A percentile compares a stretch with the other conserved stretches of the same genome.
Evolutionary conservation across 192 early-diverging fungal species (phyloP).

Genomic region (Coemansia reversa): DNA sequence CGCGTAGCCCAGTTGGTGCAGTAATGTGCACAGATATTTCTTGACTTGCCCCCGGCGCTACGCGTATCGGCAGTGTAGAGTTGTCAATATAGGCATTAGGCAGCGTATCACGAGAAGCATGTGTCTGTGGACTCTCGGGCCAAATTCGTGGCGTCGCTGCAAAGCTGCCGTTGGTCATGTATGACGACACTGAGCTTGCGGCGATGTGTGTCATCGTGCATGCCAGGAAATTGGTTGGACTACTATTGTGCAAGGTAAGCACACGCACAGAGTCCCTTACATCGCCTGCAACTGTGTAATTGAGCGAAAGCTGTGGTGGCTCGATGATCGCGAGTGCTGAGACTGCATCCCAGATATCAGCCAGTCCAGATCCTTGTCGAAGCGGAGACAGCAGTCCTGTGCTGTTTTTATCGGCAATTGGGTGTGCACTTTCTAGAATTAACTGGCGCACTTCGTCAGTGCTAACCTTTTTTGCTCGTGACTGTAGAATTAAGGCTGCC

Average conservation of each 20-base stretch:
- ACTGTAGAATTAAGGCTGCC: conserved; percentile 49
- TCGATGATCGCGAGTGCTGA: conserved; percentile 31
- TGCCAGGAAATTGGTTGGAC: conserved; percentile 32
- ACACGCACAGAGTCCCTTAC: conserved; percentile 12
- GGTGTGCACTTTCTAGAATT: conserved; percentile 47
- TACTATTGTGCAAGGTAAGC: conserved; percentile 40
- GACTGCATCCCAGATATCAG: conserved; percentile 43
- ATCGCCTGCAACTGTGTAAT: conserved; percentile 21
- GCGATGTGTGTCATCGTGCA: conserved; percentile 48
- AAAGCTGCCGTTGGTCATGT: conserved; percentile 46
- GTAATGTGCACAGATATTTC: conserved; percentile 32
- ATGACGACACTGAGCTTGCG: conserved; percentile 46
- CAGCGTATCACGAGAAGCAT: conserved; percentile 26
- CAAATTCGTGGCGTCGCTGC: conserved; percentile 34
- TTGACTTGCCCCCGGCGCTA: conserved; percentile 31
- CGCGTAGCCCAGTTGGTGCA: conserved; percentile 34
- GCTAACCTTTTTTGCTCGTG: conserved; percentile 24
- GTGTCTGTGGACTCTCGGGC: conserved; percentile 24
- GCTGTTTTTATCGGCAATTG: conserved; percentile 33
- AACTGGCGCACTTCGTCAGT: conserved; percentile 38
- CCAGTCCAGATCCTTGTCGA: conserved; percentile 49
- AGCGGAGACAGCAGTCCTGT: conserved; percentile 38
- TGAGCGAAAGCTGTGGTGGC: conserved; percentile 47
- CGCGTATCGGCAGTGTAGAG: conserved; percentile 31
- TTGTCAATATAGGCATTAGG: conserved; percentile 37